Evolutionary conservation across 164 flowering plant genomes (phyloP).

Genomic region (Vitis labrusca): DNA sequence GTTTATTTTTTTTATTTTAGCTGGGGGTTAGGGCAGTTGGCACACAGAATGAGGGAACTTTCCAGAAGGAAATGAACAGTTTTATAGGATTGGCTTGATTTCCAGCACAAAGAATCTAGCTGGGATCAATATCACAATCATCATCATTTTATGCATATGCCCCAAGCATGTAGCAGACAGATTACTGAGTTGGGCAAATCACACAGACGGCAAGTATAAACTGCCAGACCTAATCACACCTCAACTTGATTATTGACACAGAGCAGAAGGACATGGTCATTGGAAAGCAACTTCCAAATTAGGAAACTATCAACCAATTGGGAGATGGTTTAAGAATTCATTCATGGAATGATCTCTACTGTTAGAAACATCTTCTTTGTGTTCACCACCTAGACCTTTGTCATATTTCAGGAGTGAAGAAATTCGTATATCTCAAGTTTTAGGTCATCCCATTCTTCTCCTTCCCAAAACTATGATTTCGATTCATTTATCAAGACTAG

Average conservation of each 20-base stretch:
- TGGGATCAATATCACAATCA: neutral
- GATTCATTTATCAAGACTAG: no score
- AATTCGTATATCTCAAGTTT: no score
- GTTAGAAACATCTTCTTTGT: no score
- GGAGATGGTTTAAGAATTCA: no score
- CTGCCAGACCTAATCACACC: conserved; percentile 1
- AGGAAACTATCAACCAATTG: no score
- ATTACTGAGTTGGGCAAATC: neutral
- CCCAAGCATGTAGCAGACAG: neutral
- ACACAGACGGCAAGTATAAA: neutral
- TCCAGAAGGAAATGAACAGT: neutral
- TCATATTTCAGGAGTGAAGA: no score
- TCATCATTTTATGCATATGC: neutral
- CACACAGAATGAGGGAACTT: neutral
- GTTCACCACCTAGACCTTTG: no score
- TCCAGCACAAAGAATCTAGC: neutral
- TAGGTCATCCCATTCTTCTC: no score
- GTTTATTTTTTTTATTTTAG: no score
- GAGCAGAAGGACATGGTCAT: neutral
- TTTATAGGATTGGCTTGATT: neutral
- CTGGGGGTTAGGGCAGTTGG: no score
- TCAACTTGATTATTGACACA: neutral
- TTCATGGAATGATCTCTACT: no score
- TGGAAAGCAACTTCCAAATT: neutral
- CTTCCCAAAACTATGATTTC: no score